Evolutionary conservation across 169 alveolate species (phyloP), one percentile per base, ranked within the genome.

Genomic region (Plasmodium vinckei): DNA sequence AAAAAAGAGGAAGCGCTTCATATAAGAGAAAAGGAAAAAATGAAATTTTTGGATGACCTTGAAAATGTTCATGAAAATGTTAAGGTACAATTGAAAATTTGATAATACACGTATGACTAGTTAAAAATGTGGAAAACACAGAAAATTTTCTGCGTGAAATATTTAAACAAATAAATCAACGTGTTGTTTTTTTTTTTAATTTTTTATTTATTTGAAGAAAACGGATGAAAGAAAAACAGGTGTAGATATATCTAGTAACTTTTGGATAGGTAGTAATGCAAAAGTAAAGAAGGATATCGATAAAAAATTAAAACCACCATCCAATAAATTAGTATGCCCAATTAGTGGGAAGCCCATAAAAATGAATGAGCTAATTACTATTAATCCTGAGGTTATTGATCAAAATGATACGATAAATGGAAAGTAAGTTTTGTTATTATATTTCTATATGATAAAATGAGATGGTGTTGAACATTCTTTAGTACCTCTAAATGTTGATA

Each of bases 291-390:
- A 65, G 46, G 89, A 79, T 25, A 60, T 42, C 23, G 54, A 51
- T 9, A 79, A 79, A 17, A 64, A 79, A 39, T 15, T 47, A n/a
- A 79, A 54, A 27, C 82, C 82, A 9, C 89, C 89, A 9, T 87
- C 89, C 46, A 89, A 87, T 21, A 39, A 72, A 3, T 64, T 95
- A 10, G 59, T 79, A 9, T 95, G 97, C 73, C 97, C 97, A 25
- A 93, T 95, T 59, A 90, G 95, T 60, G 94, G 95, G 56, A 90
- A 91, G 51, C 94, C 95, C 6, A 49, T 95, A 51, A 95, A 93
- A 49, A 63, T 95, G 51, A 92, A 71, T 61, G 96, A 95, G 60
- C 88, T 95, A 42, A 91, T 94, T 56, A 89, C 94, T 44, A 67
- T 95, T 19, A 71, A 94, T 59, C 97, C 97, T 5, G 96, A 94